Evolutionary conservation across 1,139 yeast species (phyloP), one percentile per base, ranked within the genome.

Genomic region (Blastobotrys illinoisensis): DNA sequence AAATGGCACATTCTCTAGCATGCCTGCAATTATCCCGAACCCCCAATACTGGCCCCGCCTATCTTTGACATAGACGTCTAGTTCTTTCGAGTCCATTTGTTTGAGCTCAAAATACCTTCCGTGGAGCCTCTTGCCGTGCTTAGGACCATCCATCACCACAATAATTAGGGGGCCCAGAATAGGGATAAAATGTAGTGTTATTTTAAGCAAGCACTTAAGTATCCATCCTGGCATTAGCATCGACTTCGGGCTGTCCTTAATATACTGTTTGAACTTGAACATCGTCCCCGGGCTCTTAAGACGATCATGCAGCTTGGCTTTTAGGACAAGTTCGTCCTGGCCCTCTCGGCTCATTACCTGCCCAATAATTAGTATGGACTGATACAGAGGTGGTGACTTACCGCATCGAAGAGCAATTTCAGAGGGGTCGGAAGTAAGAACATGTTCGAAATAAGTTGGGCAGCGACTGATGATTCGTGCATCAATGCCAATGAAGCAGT

Each of bases 1-100:
- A 19, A 85, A 60, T 1, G 95, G 95, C 11, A 85, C 71, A 56
- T 78, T 69, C 63, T 85, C 91, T 23, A 86, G 70, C 2, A 79
- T 61, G 23, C 81, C 77, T 0, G 88, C 81, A 9, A 78, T 72
- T 9, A 84, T 60, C 0, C 95, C 95, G 66, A 83, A 86, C 48
- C 73, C 70, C 54, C 70, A 60, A 54, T 70, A 73, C 56, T 64
- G 73, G 52, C 68, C 74, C 51, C 69, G 60, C 58, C 67, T 64
- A 50, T 60, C 62, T 26, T 62, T 58, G 20, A 68, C 66, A 56
- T 60, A 71, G 26, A 63, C 61, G 26, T 66, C 60, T 13, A 65
- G 64, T 53, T 76, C 81, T 5, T 74, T 69, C n/a, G 71, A 68
- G 53, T 74, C 71, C 62, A 75, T 79, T 1, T 82, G 84, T 63